Base-by-base conservation (phyloP, 1,284 basidiomycete species). In the Xerocomus minutiporus region DNA sequence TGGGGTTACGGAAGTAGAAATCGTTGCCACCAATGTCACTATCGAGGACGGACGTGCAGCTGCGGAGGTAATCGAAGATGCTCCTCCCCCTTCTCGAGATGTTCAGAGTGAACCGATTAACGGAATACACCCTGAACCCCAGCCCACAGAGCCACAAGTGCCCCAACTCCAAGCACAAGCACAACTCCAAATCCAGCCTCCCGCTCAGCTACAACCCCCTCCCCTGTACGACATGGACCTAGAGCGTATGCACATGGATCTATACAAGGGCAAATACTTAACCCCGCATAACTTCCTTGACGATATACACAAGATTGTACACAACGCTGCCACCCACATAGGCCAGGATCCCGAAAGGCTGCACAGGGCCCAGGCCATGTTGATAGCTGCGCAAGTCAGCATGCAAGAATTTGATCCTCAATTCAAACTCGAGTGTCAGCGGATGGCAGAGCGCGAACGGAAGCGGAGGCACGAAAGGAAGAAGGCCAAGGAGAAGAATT, bases 221-320 rank as follows among this genome's bases (percentile, higher is more conserved):
- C 59, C 66, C 34, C 71, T 91, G 23, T 88, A 83, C 66, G 82
- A 94, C 61, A 84, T 96, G 74, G 92, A 96, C 66, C 78, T 99
- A 29, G 96, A 98, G 65, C 85, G 81, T 59, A 94, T 99, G 82
- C 89, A 95, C 61, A 75, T 80, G 35, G 86, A 92, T 52, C 77
- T 99, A 13, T 93, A 93, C 73, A 87, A 85, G 67, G 86, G 86
- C 54, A 84, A 86, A 51, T 99, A 99, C 69, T 82, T 93, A 35
- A 94, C 93, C 0, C 89, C 91, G 0, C 80, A 84, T 47, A 84
- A 91, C 52, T 97, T 99, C 73, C 78, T 97, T 8, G 83, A 86
- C 40, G 97, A 98, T 64, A 79, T 98, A 50, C 76, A 80, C 47
- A 89, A 89, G 71, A 97, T 99, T 56, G 88, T 95, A 20, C 83